Percentiles rank a stretch among this genome's conserved stretches.
These are phyloP conservation scores for Helicocarpus griseus DNA, from an alignment of 2,329 filamentous ascomycete genomes.

Conservation along the genomic window DNA sequence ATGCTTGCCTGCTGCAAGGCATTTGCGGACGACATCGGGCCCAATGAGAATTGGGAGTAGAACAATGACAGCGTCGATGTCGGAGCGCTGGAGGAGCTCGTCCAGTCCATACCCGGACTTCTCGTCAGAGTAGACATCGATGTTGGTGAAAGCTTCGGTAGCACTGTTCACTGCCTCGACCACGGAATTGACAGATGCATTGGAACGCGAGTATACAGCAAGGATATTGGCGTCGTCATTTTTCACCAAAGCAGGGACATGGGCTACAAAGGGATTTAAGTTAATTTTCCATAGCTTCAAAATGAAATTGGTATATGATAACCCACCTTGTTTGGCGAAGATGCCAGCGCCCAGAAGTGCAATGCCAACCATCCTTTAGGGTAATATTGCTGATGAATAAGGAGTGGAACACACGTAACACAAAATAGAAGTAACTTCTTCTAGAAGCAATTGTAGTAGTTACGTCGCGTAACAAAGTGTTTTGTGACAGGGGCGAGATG, in stretches of 20 bases:
- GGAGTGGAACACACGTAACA: too few species aligned
- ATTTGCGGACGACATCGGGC: constrained; percentile 41
- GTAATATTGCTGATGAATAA: not conserved
- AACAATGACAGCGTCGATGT: constrained; percentile 44
- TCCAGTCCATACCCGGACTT: constrained; percentile 34
- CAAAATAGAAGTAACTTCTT: too few species aligned
- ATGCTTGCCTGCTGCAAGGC: constrained; percentile 44
- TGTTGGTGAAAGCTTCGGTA: constrained; percentile 19
- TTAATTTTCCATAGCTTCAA: not conserved
- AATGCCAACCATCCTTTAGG: constrained; percentile 33
- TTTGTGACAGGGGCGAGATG: too few species aligned
- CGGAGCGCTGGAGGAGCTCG: constrained; percentile 38
- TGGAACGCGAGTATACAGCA: constrained; percentile 50
- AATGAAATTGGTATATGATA: constrained; percentile 24
- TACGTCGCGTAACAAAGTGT: too few species aligned
- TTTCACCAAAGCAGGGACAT: constrained; percentile 38
- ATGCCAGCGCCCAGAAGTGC: constrained; percentile 45
- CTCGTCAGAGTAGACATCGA: constrained; percentile 48
- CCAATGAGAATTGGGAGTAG: constrained; percentile 45
- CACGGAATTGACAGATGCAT: constrained; percentile 42
- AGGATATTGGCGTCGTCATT: constrained; percentile 38
- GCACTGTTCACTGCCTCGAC: constrained; percentile 15
- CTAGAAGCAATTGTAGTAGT: too few species aligned
- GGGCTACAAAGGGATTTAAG: constrained; percentile 23
- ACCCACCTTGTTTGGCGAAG: constrained; percentile 16